These are phyloP conservation scores for Balakata baccata DNA, from an alignment of 345 rosid genomes.

Conservation along the genomic window DNA sequence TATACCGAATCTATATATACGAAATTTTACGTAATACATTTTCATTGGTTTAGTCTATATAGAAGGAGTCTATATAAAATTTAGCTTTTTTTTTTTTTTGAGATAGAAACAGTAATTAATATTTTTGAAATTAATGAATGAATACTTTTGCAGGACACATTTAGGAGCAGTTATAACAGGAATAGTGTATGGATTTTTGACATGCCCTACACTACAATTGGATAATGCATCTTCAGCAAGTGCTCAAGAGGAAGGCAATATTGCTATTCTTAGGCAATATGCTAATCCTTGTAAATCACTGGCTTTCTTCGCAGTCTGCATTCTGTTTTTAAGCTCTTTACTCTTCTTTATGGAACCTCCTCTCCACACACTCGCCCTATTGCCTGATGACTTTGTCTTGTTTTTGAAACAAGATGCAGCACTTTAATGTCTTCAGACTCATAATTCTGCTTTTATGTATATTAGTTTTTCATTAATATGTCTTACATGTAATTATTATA, in stretches of 20 bases:
- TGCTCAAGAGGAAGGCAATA: conserved; percentile 56
- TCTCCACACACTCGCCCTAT: conserved; percentile 21
- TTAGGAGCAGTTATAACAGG: conserved; percentile 68
- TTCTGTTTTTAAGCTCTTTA: conserved; percentile 44
- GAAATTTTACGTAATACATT: too few species aligned
- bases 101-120: too few species aligned
- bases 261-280: conserved; percentile 34
- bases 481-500: too few species aligned
- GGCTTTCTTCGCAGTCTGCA: conserved; percentile 41
- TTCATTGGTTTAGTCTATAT: too few species aligned
- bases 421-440: background rate
- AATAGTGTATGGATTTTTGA: conserved; percentile 54
- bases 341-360: conserved; percentile 58
- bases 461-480: too few species aligned
- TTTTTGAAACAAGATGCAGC: background rate
- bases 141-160: conserved; percentile 55
- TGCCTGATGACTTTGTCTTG: conserved; percentile 20
- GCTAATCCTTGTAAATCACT: conserved; percentile 65
- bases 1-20: too few species aligned
- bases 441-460: too few species aligned
- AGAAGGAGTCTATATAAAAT: too few species aligned
- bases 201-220: conserved; percentile 58
- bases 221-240: conserved; percentile 47
- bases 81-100: too few species aligned
- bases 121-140: too few species aligned